These are phyloP conservation scores for Gilbertella persicaria DNA, from an alignment of 371 early-diverging fungal species.

Conservation along the genomic window DNA sequence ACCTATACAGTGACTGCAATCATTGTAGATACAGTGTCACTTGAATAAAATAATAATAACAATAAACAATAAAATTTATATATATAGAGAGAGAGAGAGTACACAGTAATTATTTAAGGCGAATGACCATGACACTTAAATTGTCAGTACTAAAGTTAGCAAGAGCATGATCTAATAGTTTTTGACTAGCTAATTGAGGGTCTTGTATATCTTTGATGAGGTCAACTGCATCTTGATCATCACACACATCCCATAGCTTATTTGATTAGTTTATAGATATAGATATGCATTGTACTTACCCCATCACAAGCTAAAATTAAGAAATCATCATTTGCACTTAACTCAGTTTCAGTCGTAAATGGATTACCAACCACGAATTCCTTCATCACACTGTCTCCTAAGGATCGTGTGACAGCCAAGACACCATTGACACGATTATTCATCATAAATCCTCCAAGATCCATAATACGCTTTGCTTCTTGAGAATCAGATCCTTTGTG, in stretches of 20 bases:
- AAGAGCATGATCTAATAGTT: constrained; percentile 86
- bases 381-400: constrained; percentile 97
- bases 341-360: constrained; percentile 88
- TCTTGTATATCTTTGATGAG: constrained; percentile 73
- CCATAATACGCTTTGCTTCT: constrained; percentile 88
- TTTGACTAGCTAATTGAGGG: constrained; percentile 81
- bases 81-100: too few species aligned
- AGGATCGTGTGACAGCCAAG: constrained; percentile 94
- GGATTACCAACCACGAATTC: constrained; percentile 94
- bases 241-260: constrained; percentile 98
- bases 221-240: constrained; percentile 94
- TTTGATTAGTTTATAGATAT: neutral
- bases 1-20: too few species aligned
- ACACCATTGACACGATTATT: constrained; percentile 98
- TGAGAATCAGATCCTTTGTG: constrained; percentile 94
- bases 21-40: too few species aligned
- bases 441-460: constrained; percentile 95
- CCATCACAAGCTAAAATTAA: constrained; percentile 98
- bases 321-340: constrained; percentile 72
- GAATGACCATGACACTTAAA: constrained; percentile 82
- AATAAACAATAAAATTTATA: too few species aligned
- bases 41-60: too few species aligned
- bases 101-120: constrained; percentile 22
- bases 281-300: constrained; percentile 60
- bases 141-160: constrained; percentile 94